Percentiles rank a stretch among this genome's conserved stretches.
Evolutionary conservation across 2,329 filamentous ascomycete genomes (phyloP).

Genomic region (Aspergillus puulaauensis): DNA sequence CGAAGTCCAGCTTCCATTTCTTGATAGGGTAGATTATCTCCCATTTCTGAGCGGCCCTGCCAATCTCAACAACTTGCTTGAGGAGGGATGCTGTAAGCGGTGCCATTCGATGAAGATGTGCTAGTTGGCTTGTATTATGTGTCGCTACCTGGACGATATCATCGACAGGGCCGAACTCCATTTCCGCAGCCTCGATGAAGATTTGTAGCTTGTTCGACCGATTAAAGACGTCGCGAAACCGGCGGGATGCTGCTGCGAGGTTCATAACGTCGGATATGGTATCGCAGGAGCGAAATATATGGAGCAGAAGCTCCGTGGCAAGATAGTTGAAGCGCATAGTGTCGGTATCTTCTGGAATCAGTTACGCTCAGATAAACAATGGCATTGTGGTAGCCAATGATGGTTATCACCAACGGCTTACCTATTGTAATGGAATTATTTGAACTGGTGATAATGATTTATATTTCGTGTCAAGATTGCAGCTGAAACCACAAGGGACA

Average conservation of each 20-base stretch:
- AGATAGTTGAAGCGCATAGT: conserved; percentile 56
- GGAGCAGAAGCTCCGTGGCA: conserved; percentile 58
- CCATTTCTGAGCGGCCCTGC: conserved; percentile 57
- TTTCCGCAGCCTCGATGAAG: conserved; percentile 53
- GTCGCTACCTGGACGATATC: conserved; percentile 62
- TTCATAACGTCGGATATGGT: conserved; percentile 55
- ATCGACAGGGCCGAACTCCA: conserved; percentile 58
- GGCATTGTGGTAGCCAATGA: not conserved
- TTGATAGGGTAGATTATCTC: conserved; percentile 62
- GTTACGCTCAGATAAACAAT: not conserved
- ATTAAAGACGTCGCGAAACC: conserved; percentile 53
- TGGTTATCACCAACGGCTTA: not conserved
- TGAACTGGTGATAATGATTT: not conserved
- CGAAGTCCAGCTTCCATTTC: conserved; percentile 61
- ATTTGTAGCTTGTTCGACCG: conserved; percentile 56
- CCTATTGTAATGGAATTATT: not conserved
- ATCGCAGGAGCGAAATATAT: conserved; percentile 55
- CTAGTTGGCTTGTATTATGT: conserved; percentile 59
- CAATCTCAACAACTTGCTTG: conserved; percentile 54
- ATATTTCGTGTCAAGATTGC: too few species aligned
- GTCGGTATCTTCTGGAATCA: not conserved
- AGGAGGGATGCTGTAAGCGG: conserved; percentile 57
- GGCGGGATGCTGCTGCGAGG: conserved; percentile 55
- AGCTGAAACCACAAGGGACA: conserved; percentile 1
- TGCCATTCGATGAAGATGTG: conserved; percentile 53